Conservation (phyloP, 2,329 filamentous ascomycete species). For the Ophiostoma piceae region DNA sequence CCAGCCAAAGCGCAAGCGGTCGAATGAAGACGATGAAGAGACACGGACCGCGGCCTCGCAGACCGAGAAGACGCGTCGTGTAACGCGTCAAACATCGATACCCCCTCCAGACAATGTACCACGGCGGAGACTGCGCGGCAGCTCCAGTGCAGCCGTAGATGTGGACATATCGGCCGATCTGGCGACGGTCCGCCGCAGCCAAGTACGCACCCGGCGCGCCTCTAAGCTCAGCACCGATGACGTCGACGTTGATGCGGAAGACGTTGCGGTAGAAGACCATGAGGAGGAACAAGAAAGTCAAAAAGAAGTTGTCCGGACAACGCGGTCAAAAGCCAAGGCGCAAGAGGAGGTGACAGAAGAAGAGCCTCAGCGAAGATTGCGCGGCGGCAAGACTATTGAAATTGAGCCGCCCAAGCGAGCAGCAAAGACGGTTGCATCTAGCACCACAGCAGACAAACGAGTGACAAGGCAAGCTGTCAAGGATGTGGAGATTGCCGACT, state of each 20-base stretch:
- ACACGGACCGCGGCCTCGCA: neutral
- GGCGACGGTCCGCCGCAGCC: neutral
- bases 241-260: neutral
- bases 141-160: neutral
- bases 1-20: conserved; percentile 34
- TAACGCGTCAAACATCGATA: conserved; percentile 36
- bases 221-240: conserved; percentile 1
- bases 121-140: conserved; percentile 19
- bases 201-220: neutral
- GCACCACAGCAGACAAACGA: neutral
- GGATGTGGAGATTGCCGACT: conserved; percentile 20
- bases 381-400: conserved; percentile 12
- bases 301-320: neutral
- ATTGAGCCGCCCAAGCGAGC: neutral
- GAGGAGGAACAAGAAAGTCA: neutral
- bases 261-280: neutral
- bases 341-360: neutral
- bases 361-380: conserved; percentile 11
- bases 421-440: neutral
- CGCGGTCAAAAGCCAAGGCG: conserved; percentile 1
- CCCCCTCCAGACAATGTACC: conserved; percentile 33
- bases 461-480: conserved; percentile 13
- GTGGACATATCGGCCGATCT: neutral
- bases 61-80: conserved; percentile 30
- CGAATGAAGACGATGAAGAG: conserved; percentile 25